Percentiles rank a stretch among this genome's conserved stretches.
phyloP scores from a whole-genome alignment of 2,329 filamentous ascomycete genomes.

The Ceratocystiopsis brevicomis region DNA sequence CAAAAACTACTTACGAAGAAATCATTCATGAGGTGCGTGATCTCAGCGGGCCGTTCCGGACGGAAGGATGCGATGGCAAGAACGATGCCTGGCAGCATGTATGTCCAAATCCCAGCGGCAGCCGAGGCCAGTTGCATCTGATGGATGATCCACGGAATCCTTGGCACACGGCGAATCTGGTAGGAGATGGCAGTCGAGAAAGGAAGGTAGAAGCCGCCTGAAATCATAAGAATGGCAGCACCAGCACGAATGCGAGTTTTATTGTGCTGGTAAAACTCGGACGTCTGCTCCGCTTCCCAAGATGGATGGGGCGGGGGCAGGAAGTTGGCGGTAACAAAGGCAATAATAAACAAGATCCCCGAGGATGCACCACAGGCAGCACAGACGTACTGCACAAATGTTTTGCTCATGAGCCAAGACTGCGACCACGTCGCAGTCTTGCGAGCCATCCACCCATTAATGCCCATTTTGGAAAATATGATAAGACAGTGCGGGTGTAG shows the following conservation, averaged over 20 bases:
- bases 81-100: constrained; percentile 4
- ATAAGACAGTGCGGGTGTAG: too few species aligned
- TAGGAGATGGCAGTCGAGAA: constrained; percentile 4
- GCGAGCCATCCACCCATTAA: constrained; percentile 1
- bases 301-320: constrained; percentile 1
- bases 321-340: constrained; percentile 2
- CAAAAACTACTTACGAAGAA: constrained; percentile 1
- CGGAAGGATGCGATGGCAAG: constrained; percentile 4
- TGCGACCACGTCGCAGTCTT: not conserved
- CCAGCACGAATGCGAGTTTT: constrained; percentile 2
- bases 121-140: constrained; percentile 4
- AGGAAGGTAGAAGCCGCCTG: constrained; percentile 3
- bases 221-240: constrained; percentile 3
- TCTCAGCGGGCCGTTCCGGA: not conserved
- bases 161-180: constrained; percentile 5
- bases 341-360: constrained; percentile 2
- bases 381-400: constrained; percentile 1
- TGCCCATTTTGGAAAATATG: not conserved
- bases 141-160: constrained; percentile 4
- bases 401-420: constrained; percentile 4
- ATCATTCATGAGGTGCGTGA: constrained; percentile 1
- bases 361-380: constrained; percentile 1
- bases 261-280: constrained; percentile 3
- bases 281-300: constrained; percentile 2
- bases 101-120: constrained; percentile 2